phyloP scores from a whole-genome alignment of 1,284 basidiomycete species.

The Crucibulum parvulum region DNA sequence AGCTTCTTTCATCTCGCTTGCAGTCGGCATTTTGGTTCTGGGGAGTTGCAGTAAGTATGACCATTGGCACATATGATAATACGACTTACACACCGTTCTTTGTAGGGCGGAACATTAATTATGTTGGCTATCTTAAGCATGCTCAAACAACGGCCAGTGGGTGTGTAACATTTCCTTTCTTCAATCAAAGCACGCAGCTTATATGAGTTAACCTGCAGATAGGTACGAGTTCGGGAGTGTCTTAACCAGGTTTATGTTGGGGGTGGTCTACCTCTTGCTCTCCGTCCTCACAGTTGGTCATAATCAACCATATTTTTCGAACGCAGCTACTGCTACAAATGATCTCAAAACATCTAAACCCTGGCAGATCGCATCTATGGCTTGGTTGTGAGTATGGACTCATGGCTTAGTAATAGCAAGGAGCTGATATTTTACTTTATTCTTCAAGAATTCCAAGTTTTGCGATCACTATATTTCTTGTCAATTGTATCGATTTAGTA shows the following conservation, averaged over 20 bases:
- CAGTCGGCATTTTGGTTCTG: conserved; percentile 6
- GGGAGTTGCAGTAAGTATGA: not conserved
- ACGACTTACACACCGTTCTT: not conserved
- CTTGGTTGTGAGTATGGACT: not conserved
- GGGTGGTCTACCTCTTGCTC: not conserved
- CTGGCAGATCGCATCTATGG: not conserved
- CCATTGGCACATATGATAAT: not conserved
- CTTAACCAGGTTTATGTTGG: not conserved
- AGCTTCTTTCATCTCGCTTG: not conserved
- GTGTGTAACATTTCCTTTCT: not conserved
- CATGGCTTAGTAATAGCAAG: too few relatives aligned
- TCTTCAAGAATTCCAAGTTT: not conserved
- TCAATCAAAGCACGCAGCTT: not conserved
- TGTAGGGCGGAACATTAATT: not conserved
- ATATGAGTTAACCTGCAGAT: not conserved
- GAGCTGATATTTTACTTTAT: not conserved
- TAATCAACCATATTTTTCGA: not conserved
- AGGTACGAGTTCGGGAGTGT: not conserved
- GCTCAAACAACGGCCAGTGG: not conserved
- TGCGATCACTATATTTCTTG: not conserved
- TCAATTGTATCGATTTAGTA: not conserved
- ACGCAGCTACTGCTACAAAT: not conserved
- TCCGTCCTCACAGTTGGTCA: not conserved
- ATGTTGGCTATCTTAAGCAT: not conserved
- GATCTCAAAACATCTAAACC: not conserved